Percentiles rank a stretch among this genome's conserved stretches.
phyloP scores from a whole-genome alignment of 768 basidiomycete species.

The Suillus fuscotomentosus region DNA sequence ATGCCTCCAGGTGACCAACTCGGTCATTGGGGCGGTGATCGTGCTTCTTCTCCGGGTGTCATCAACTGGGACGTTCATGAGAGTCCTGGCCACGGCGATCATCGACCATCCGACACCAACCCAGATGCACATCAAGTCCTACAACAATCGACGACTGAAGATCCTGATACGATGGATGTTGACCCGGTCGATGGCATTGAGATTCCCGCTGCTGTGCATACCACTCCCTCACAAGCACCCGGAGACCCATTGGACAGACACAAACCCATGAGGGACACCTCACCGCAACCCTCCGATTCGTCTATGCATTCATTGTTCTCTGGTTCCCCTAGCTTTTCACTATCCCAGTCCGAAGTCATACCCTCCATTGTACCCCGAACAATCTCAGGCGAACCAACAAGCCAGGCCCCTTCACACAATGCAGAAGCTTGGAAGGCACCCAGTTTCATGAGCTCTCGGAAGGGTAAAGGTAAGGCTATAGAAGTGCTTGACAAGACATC shows the following conservation, averaged over 20 bases:
- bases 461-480: constrained; percentile 7
- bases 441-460: constrained; percentile 25
- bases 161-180: background rate
- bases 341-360: background rate
- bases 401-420: constrained; percentile 19
- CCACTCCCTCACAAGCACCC: background rate
- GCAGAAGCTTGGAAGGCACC: constrained; percentile 30
- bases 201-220: constrained; percentile 2
- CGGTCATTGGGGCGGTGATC: background rate
- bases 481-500: background rate
- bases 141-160: background rate
- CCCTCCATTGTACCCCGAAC: background rate
- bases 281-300: constrained; percentile 5
- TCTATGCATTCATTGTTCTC: constrained; percentile 30
- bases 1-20: constrained; percentile 5
- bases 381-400: background rate
- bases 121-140: background rate
- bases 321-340: constrained; percentile 1
- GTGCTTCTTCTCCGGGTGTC: background rate
- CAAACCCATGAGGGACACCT: background rate
- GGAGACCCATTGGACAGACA: background rate
- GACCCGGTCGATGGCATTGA: constrained; percentile 9
- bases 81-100: background rate
- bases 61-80: background rate
- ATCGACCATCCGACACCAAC: background rate